These are phyloP conservation scores for Setomelanomma holmii DNA, from an alignment of 2,329 filamentous ascomycete genomes.

Conservation along the genomic window DNA sequence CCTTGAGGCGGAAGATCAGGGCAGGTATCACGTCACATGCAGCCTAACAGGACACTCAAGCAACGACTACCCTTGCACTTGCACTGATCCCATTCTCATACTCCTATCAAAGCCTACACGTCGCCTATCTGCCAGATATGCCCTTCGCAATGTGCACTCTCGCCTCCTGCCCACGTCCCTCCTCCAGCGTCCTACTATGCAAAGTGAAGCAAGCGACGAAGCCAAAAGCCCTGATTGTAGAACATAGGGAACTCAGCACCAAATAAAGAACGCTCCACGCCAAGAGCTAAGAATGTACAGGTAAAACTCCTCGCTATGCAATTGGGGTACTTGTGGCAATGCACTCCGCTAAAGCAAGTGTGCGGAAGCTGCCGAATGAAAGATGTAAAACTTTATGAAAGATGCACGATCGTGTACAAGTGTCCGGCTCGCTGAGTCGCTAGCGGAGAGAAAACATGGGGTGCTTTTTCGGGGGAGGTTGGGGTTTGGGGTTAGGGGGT, in stretches of 20 bases:
- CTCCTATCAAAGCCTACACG: background rate
- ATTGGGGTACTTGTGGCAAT: conserved; percentile 23
- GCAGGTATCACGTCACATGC: too few relatives aligned
- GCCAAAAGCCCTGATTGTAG: background rate
- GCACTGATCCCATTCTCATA: background rate
- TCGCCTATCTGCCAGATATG: background rate
- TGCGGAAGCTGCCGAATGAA: background rate
- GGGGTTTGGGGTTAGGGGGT: too few relatives aligned
- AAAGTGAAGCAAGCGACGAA: background rate
- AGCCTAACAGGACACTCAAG: too few relatives aligned
- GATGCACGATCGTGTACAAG: background rate
- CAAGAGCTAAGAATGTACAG: conserved; percentile 29
- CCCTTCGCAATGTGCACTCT: background rate
- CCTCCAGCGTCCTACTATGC: background rate
- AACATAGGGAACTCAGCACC: conserved; percentile 3
- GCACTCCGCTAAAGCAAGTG: conserved; percentile 3
- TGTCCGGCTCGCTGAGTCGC: background rate
- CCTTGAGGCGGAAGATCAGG: too few relatives aligned
- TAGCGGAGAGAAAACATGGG: background rate
- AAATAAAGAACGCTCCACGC: conserved; percentile 18
- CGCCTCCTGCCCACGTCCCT: background rate
- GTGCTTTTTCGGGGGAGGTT: conserved; percentile 4
- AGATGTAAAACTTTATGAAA: background rate
- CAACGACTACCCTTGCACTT: too few relatives aligned
- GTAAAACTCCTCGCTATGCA: conserved; percentile 46